Base-by-base conservation (phyloP, 73 alveolate species). In the Tetrahymena thermophila region DNA sequence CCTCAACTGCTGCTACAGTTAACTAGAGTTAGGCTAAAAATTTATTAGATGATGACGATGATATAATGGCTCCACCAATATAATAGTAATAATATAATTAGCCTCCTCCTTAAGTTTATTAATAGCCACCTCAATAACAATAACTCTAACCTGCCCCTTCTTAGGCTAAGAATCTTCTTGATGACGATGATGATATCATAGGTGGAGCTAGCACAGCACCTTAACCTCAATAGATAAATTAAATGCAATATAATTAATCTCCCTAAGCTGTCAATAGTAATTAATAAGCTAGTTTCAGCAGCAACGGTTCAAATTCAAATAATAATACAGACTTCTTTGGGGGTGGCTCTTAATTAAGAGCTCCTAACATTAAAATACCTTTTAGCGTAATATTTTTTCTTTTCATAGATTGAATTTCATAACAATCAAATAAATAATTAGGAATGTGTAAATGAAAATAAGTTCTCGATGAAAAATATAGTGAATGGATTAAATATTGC, bases 121-220 rank as follows among this genome's bases (percentile, higher is more conserved):
- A 50, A 50, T 50, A 50, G 31, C 83, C 83, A 7, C 89, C 35
- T 4, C 17, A 0, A 31, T n/a, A 71, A 71, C 11, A 17, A 71
- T 8, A 28, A 28, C n/a, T 28, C 40, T 25, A 71, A 31, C 89
- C 89, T 28, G 25, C 89, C 13, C 89, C 89, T 1, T 71, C 83
- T 50, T 13, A 71, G 11, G 42, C 37, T n/a, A 71, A 71, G 89
- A n/a, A 28, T 31, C 89, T 71, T 4, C 40, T 71, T 3, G 89
- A 71, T 71, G 89, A 71, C 31, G 89, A 71, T 8, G 89, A 71
- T 8, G 89, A 71, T n/a, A 28, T 7, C 23, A 71, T 71, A 19
- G 89, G 89, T 28, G 89, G 89, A 71, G 89, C 89, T 71, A 71
- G 89, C 13, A 71, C 89, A 19, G 89, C 89, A n/a, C 89, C 89